These are phyloP conservation scores for Aureobasidium sp. DNA, from an alignment of 2,329 filamentous ascomycete species.

Conservation along the genomic window DNA sequence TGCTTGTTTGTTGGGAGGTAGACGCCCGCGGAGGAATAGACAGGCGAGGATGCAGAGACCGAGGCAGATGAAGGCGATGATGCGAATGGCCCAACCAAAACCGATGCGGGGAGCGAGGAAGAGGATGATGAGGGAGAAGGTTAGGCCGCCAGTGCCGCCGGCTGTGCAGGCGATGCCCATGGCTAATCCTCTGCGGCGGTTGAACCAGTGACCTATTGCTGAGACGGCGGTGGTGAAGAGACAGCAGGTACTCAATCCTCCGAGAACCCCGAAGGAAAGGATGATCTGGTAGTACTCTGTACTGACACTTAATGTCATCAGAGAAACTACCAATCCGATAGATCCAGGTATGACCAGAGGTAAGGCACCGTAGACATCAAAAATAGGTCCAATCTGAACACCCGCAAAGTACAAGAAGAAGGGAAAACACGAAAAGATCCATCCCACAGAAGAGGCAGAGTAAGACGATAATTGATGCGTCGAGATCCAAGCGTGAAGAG, in stretches of 20 bases:
- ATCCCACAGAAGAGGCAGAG: constrained; percentile 22
- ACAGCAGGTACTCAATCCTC: constrained; percentile 65
- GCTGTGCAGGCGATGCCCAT: constrained; percentile 75
- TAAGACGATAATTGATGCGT: constrained; percentile 22
- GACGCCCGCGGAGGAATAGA: constrained; percentile 35
- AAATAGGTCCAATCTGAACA: constrained; percentile 34
- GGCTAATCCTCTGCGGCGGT: constrained; percentile 63
- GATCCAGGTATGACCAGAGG: constrained; percentile 63
- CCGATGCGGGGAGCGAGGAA: constrained; percentile 35
- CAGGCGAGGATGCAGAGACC: constrained; percentile 36
- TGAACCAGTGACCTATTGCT: constrained; percentile 76
- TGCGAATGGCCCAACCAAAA: constrained; percentile 40
- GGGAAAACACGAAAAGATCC: constrained; percentile 25
- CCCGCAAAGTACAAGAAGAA: constrained; percentile 26
- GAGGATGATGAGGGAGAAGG: constrained; percentile 40
- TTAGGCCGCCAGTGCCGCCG: constrained; percentile 38
- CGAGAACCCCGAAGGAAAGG: constrained; percentile 66
- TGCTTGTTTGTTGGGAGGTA: constrained; percentile 27
- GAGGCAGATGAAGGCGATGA: constrained; percentile 35
- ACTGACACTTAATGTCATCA: constrained; percentile 36
- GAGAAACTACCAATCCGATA: constrained; percentile 47
- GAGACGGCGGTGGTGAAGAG: constrained; percentile 77
- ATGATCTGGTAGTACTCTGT: constrained; percentile 75
- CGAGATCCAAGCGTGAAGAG: constrained; percentile 21
- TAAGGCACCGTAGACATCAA: constrained; percentile 43